Evolutionary conservation across 2,329 filamentous ascomycete genomes (phyloP).

Genomic region (Monosporascus sp.): DNA sequence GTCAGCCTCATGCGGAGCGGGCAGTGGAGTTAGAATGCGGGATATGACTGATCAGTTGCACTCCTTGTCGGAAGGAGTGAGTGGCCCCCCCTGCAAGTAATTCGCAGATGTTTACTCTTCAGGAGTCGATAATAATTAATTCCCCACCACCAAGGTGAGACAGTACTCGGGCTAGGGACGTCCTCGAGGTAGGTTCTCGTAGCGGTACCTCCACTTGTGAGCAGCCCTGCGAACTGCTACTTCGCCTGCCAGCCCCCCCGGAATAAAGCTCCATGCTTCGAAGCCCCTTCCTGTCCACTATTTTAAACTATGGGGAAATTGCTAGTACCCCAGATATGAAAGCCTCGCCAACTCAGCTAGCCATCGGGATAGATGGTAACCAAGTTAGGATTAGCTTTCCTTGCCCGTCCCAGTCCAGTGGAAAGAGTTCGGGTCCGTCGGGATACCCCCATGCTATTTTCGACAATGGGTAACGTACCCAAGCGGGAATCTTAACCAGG

Average conservation of each 20-base stretch:
- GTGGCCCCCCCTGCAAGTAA: neutral
- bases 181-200: neutral
- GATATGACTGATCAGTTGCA: neutral
- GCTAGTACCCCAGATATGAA: neutral
- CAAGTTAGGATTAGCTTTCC: neutral
- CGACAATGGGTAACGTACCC: too few species aligned
- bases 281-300: neutral
- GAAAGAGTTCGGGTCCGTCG: too few species aligned
- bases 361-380: neutral
- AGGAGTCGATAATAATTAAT: neutral
- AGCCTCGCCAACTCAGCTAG: neutral
- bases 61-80: neutral
- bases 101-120: neutral
- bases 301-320: too few species aligned
- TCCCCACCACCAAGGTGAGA: neutral
- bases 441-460: too few species aligned
- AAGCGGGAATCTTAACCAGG: too few species aligned
- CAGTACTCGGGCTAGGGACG: neutral
- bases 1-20: neutral
- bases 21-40: neutral
- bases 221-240: neutral
- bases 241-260: neutral
- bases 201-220: neutral
- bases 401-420: neutral
- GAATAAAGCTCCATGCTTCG: neutral